These are phyloP conservation scores for Avicennia marina DNA, from an alignment of 257 asterid species.

Conservation along the genomic window DNA sequence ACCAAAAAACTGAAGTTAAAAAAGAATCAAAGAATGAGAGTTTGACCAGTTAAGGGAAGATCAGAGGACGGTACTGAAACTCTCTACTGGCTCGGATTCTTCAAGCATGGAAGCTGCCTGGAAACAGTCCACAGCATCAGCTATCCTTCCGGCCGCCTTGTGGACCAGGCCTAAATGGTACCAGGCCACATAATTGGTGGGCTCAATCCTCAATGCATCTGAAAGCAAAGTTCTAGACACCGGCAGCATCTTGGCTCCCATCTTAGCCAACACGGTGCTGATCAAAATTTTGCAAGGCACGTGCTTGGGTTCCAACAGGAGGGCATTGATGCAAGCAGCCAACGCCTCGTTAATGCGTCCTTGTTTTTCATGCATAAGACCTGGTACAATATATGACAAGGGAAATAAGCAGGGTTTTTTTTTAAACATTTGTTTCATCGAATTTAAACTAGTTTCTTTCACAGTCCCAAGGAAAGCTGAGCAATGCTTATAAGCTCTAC, in stretches of 20 bases:
- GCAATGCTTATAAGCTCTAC: no score
- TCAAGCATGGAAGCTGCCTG: constrained; percentile 97
- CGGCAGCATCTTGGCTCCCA: constrained; percentile 72
- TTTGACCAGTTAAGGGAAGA: no score
- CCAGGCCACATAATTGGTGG: constrained; percentile 89
- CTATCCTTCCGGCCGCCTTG: constrained; percentile 71
- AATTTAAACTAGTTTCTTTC: no score
- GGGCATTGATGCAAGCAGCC: constrained; percentile 61
- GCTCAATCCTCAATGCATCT: constrained; percentile 82
- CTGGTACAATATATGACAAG: constrained; percentile 31
- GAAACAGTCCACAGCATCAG: constrained; percentile 93
- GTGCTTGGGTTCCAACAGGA: constrained; percentile 66
- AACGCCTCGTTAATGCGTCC: constrained; percentile 59
- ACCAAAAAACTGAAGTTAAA: no score
- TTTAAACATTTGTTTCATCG: no score
- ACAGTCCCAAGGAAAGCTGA: no score
- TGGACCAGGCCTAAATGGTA: constrained; percentile 80
- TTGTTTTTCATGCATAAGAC: constrained; percentile 64
- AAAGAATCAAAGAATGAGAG: no score
- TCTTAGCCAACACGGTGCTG: constrained; percentile 48
- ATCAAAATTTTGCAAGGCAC: constrained; percentile 81
- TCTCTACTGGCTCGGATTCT: constrained; percentile 86
- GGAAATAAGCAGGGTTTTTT: no score
- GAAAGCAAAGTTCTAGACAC: constrained; percentile 80
- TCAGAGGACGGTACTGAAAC: constrained; percentile 65